phyloP scores from a whole-genome alignment of 164 flowering plant species.

The Piper longum region DNA sequence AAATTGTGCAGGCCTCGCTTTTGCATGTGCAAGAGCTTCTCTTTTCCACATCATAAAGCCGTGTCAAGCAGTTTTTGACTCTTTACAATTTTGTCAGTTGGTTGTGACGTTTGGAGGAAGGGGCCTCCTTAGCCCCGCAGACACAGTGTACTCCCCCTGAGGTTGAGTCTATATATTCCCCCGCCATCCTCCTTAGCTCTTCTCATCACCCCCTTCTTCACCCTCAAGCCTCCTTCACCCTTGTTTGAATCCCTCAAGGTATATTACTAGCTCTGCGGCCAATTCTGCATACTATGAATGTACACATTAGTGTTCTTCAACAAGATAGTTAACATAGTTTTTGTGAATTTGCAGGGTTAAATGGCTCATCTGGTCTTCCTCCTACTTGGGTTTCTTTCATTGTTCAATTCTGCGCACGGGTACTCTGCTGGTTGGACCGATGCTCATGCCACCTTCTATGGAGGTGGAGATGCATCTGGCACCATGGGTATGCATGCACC shows the following conservation, averaged over 20 bases:
- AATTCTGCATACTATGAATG: not conserved
- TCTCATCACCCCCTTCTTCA: not conserved
- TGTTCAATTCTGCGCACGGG: slow-evolving; percentile 2
- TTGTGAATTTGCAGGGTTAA: not conserved
- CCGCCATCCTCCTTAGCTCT: not conserved
- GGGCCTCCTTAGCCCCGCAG: not conserved
- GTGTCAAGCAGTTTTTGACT: too few relatives aligned
- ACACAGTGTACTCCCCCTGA: too few relatives aligned
- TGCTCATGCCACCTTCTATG: slow-evolving; percentile 44
- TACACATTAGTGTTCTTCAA: not conserved
- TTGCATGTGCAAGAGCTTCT: not conserved
- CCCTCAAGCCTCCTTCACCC: not conserved
- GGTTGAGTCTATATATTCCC: not conserved
- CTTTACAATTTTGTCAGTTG: not conserved
- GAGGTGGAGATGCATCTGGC: slow-evolving; percentile 46
- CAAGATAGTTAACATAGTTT: not conserved
- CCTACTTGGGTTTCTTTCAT: not conserved
- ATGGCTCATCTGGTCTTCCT: not conserved
- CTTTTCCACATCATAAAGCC: not conserved
- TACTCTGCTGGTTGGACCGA: slow-evolving; percentile 25
- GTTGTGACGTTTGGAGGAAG: not conserved
- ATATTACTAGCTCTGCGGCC: not conserved
- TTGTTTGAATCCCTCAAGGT: not conserved
- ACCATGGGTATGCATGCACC: slow-evolving; percentile 27
- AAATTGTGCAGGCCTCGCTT: too few relatives aligned